Conservation (phyloP, 225 moss, liverwort and hornwort genomes). For the Pseudoscleropodium purum region DNA sequence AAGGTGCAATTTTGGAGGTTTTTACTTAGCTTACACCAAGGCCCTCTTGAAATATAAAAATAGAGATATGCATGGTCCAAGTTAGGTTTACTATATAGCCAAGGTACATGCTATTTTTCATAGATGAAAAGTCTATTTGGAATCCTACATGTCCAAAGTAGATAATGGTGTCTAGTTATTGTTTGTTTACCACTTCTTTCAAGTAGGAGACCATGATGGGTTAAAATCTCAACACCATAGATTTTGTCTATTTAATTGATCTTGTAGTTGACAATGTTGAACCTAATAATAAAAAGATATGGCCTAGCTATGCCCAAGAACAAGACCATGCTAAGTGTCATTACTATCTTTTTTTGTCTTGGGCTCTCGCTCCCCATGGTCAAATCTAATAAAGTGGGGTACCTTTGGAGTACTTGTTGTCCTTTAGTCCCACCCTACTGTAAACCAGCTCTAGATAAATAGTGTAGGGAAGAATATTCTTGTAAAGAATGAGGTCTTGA, state of each 20-base stretch:
- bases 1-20: background rate
- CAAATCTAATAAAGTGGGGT: too few relatives aligned
- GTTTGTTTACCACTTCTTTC: background rate
- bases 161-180: background rate
- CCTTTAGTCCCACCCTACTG: rapidly evolving
- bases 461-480: background rate
- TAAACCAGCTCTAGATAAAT: rapidly evolving
- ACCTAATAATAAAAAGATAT: background rate
- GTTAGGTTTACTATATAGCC: rapidly evolving
- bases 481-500: background rate
- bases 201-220: rapidly evolving
- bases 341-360: too few relatives aligned
- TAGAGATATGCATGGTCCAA: rapidly evolving
- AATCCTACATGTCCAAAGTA: background rate
- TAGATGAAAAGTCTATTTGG: background rate
- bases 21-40: rapidly evolving
- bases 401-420: background rate
- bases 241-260: background rate
- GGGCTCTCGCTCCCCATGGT: too few relatives aligned
- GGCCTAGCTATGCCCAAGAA: rapidly evolving
- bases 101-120: background rate
- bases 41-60: background rate
- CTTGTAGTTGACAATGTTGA: background rate
- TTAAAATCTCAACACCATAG: background rate
- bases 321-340: too few relatives aligned